Base-by-base conservation (phyloP, 106 monocot species). In the Alisma plantagoaquatica region DNA sequence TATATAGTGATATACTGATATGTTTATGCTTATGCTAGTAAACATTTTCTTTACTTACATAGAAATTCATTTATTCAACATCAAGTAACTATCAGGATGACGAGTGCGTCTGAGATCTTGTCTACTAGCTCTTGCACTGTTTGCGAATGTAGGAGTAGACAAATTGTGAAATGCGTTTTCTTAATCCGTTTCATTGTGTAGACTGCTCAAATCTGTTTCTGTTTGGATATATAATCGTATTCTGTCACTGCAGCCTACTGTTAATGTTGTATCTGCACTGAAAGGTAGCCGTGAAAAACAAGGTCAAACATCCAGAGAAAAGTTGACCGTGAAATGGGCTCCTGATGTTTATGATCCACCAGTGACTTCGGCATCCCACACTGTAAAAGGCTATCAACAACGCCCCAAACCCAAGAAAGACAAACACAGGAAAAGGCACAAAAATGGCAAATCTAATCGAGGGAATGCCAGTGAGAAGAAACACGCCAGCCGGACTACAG, bases 321-420 rank as follows among this genome's bases (percentile, higher is more conserved):
- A 67, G 27, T 9, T 81, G 49, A 60, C 31, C 43, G 91, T 91
- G 16, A 91, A 81, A 62, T 91, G 84, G 91, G 80, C 84, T 11
- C 59, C 75, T 5, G 91, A 78, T 38, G 91, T 91, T 2, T 81
- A 85, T 54, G 91, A 91, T 46, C 91, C 84, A 18, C 91, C 91
- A 5, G 14, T 64, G 21, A 77, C 84, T 23, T 65, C 66, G 41
- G 53, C 64, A 66, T 81, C 77, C 2, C 91, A 81, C 52, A 72
- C 81, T 6, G 65, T 78, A 33, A 67, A 44, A 45, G 49, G 33
- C 33, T 53, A 72, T 11, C 54, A 76, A 1, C 75, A 65, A 20
- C 59, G 57, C 3, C 47, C 68, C 8, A 91, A 75, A 55, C 4
- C 72, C 1, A 81, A 78, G 70, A 77, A 68, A 30, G 76, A 75